Conservation (phyloP, 116 monocot genomes). For the Trichopus zeylanicus region DNA sequence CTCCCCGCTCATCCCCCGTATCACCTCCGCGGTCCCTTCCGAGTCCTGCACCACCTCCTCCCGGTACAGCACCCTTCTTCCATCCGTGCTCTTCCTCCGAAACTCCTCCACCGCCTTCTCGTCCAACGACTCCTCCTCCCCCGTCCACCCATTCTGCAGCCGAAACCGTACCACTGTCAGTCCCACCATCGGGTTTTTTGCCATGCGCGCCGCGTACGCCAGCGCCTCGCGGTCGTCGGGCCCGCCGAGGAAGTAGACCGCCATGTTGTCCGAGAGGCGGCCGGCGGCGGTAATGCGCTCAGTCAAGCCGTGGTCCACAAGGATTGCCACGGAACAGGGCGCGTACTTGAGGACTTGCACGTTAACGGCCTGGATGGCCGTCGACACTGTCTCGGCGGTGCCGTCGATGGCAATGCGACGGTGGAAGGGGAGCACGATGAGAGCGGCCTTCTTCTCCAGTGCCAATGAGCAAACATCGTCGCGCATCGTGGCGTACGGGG, state of each 20-base stretch:
- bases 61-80: constrained; percentile 8
- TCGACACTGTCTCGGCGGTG: not conserved
- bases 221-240: constrained; percentile 45
- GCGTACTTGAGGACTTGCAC: constrained; percentile 20
- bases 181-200: not conserved
- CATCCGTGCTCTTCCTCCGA: not conserved
- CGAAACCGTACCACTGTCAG: constrained; percentile 27
- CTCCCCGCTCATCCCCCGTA: constrained; percentile 12
- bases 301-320: constrained; percentile 15
- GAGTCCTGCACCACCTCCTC: constrained; percentile 31
- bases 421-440: too few relatives aligned
- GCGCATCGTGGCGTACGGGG: constrained; percentile 34
- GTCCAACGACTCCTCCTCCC: constrained; percentile 10
- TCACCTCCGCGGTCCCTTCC: constrained; percentile 21
- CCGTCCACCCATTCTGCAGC: not conserved
- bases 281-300: not conserved
- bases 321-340: constrained; percentile 39
- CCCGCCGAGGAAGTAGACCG: constrained; percentile 45
- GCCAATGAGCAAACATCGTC: too few relatives aligned
- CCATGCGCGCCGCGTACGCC: constrained; percentile 20
- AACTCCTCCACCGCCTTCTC: constrained; percentile 15
- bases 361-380: constrained; percentile 16
- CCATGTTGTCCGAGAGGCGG: constrained; percentile 8
- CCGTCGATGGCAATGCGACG: too few relatives aligned
- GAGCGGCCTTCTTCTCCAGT: too few relatives aligned